phyloP scores from a whole-genome alignment of 495 filamentous ascomycete species.

The Usnea hakonensis region DNA sequence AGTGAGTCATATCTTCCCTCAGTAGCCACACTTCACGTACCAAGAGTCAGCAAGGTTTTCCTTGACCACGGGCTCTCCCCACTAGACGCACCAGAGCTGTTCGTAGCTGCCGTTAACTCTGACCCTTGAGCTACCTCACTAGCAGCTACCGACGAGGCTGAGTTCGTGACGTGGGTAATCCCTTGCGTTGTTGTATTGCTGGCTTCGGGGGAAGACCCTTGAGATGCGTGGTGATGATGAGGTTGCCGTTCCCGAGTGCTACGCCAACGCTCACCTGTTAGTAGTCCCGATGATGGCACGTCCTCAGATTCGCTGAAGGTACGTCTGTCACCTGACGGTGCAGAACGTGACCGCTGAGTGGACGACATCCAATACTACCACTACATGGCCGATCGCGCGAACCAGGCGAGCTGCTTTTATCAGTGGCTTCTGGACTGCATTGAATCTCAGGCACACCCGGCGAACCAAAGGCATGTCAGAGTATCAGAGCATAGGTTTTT shows the following conservation, averaged over 20 bases:
- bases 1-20: background rate
- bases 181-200: background rate
- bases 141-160: background rate
- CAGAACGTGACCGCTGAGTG: background rate
- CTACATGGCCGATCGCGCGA: background rate
- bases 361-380: background rate
- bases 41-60: constrained; percentile 7
- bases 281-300: background rate
- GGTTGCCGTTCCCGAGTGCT: background rate
- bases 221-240: background rate
- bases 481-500: background rate
- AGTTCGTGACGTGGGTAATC: background rate
- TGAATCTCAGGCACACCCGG: background rate
- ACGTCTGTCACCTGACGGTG: background rate
- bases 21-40: background rate
- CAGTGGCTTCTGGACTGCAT: background rate
- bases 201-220: background rate
- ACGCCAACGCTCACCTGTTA: background rate
- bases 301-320: background rate
- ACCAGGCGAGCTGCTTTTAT: background rate
- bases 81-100: background rate
- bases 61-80: background rate
- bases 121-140: background rate
- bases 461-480: background rate
- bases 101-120: background rate